These are phyloP conservation scores for Eustoma russellianum DNA, from an alignment of 257 asterid species.

Conservation along the genomic window DNA sequence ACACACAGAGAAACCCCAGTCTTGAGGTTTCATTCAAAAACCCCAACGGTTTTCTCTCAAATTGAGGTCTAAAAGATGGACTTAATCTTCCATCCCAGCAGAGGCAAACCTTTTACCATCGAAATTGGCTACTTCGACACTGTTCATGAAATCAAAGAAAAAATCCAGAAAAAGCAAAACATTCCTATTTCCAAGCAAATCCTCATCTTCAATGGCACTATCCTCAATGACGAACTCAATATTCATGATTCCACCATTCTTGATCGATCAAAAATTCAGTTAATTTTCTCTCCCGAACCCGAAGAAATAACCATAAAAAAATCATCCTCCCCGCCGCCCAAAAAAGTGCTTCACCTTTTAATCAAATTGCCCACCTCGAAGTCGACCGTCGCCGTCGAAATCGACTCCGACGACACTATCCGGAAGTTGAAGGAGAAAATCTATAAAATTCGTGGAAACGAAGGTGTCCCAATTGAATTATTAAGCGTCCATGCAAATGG, in stretches of 20 bases:
- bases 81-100: constrained; percentile 33
- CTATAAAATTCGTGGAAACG: constrained; percentile 29
- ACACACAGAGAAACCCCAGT: too few species aligned
- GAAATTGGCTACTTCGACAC: constrained; percentile 67
- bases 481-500: constrained; percentile 30
- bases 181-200: constrained; percentile 52
- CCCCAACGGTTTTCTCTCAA: neutral
- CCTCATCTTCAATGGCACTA: constrained; percentile 38
- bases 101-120: constrained; percentile 33
- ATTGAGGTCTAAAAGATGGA: constrained; percentile 32
- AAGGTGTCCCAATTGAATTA: constrained; percentile 17
- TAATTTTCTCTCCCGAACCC: constrained; percentile 18
- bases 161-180: constrained; percentile 30
- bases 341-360: constrained; percentile 25
- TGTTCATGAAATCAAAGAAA: constrained; percentile 55
- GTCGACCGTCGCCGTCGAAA: constrained; percentile 15
- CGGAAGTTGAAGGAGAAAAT: constrained; percentile 41
- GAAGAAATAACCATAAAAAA: neutral
- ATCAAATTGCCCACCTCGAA: constrained; percentile 32
- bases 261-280: constrained; percentile 40
- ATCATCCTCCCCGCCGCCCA: neutral
- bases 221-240: constrained; percentile 45
- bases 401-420: constrained; percentile 29
- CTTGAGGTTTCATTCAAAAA: neutral
- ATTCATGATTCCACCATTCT: constrained; percentile 43